Conservation (phyloP, 768 basidiomycete genomes). For the Boletus patriciae region DNA sequence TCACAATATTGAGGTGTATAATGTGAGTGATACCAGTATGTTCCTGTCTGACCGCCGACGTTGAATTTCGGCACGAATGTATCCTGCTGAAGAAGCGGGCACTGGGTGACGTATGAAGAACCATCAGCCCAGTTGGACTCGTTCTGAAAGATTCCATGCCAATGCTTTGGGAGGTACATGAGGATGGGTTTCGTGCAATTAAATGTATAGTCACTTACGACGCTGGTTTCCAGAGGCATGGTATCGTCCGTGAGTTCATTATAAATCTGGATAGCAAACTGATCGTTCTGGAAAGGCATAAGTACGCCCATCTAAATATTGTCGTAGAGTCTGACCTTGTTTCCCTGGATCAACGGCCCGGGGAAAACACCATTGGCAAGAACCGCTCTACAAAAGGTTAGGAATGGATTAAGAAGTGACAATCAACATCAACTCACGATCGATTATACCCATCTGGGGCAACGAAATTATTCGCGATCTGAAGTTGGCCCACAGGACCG, state of each 20-base stretch:
- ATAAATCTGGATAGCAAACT: constrained; percentile 42
- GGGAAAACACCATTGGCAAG: background rate
- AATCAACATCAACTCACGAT: background rate
- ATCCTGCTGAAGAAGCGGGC: constrained; percentile 24
- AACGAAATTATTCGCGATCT: constrained; percentile 38
- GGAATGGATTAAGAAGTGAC: background rate
- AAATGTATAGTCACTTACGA: constrained; percentile 17
- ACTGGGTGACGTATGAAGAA: background rate
- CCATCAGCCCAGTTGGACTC: constrained; percentile 1
- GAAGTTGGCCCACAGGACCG: constrained; percentile 23
- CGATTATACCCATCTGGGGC: background rate
- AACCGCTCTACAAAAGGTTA: background rate
- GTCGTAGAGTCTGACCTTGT: background rate
- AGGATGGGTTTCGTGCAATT: constrained; percentile 14
- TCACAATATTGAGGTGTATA: constrained; percentile 42
- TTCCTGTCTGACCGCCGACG: constrained; percentile 36
- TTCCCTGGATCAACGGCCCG: background rate
- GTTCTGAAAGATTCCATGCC: background rate
- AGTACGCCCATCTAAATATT: constrained; percentile 35
- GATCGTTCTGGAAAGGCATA: constrained; percentile 32
- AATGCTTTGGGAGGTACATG: constrained; percentile 12
- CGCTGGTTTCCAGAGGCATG: constrained; percentile 47
- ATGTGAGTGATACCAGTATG: constrained; percentile 48
- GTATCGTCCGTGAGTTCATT: constrained; percentile 32
- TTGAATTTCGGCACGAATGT: constrained; percentile 40